Base-by-base conservation (phyloP, 306 rosid species). In the Erythrophleum fordii region DNA sequence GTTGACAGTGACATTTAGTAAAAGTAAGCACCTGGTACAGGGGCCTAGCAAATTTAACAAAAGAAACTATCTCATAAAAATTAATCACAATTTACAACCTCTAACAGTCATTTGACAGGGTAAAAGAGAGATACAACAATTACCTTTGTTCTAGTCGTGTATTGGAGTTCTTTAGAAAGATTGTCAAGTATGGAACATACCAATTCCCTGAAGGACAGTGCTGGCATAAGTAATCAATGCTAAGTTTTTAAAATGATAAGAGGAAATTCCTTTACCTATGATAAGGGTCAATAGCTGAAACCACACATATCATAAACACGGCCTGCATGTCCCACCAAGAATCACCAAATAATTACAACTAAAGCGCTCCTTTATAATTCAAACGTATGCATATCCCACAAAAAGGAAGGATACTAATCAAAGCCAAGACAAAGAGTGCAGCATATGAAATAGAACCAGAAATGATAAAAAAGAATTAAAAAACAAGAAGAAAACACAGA, bases 271-370 rank as follows among this genome's bases (percentile, higher is more conserved):
- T 31, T 83, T 86, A 95, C 98, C 98, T 95, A 72, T 91, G 95
- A 86, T 80, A 73, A 79, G 98, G 97, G 86, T 92, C 94, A 66
- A 90, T 86, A 58, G 94, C 98, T 41, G 97, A 88, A 86, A 90
- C 83, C 80, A 87, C 98, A 75, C 97, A 90, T 67, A 95, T 87
- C 97, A 90, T 87, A 86, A 95, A 95, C 78, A 95, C 91, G 85
- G 93, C 95, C 98, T 95, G 97, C 87, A 85, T 17, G 59, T 61
- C 48, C 34, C 59, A 82, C 64, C 69, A 68, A 73, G 53, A 80
- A 64, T 53, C 58, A 83, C 23, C 68, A 72, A 69, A 81, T 71
- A 59, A 75, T 58, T 60, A 74, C 45, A 37, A 61, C 29, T n/a
- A 26, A 49, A 59, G 60, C 67, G 41, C 75, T 72, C 53, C 13